Evolutionary conservation across 208 protist species (phyloP).

Genomic region (Porcisia hertigi): DNA sequence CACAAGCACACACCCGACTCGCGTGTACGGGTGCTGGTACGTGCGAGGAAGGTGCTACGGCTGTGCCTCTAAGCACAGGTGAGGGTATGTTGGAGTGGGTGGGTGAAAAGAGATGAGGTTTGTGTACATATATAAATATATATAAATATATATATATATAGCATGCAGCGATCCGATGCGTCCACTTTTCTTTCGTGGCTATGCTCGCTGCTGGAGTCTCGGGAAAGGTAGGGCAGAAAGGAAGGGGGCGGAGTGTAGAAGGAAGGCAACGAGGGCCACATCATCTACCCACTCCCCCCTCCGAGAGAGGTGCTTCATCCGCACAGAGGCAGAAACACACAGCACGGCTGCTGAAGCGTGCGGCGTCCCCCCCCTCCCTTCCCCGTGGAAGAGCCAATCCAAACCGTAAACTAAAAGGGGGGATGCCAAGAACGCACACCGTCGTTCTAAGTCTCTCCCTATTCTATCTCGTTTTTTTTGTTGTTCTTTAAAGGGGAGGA

Average conservation of each 20-base stretch:
- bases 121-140: neutral
- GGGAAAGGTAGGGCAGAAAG: neutral
- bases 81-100: no score
- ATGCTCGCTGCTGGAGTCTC: neutral
- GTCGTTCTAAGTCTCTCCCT: no score
- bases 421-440: no score
- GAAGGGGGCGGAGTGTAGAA: neutral
- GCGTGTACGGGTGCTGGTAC: neutral
- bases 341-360: neutral
- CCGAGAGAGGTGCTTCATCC: neutral
- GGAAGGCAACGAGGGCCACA: neutral
- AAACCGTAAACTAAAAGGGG: no score
- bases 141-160: neutral
- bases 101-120: neutral
- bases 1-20: neutral
- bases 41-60: neutral
- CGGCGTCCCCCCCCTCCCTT: no score
- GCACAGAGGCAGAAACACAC: neutral
- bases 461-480: no score
- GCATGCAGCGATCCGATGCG: no score
- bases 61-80: neutral
- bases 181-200: neutral
- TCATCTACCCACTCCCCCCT: neutral
- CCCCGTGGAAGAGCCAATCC: no score
- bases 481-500: no score